Conservation (phyloP, 192 early-diverging fungal genomes). For the Radiomyces spectabilis region DNA sequence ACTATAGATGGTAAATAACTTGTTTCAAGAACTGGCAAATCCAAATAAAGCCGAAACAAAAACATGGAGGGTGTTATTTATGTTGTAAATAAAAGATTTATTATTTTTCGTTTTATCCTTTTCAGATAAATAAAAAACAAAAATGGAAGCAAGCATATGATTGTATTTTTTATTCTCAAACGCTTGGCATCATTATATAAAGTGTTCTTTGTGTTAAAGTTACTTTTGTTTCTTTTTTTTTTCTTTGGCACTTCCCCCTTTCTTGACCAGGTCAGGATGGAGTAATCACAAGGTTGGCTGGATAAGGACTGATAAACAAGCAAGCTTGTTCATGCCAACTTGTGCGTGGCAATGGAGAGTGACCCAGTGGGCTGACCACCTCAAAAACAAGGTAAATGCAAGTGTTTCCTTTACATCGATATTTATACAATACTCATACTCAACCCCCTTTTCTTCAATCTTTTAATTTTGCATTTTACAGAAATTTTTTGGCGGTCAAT, state of each 20-base stretch:
- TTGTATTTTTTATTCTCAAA: too few species aligned
- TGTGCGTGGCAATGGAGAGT: background rate
- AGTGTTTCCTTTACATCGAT: too few species aligned
- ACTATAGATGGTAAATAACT: background rate
- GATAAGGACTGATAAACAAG: background rate
- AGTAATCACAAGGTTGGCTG: background rate
- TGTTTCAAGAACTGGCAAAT: background rate
- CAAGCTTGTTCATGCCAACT: background rate
- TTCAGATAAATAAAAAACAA: background rate
- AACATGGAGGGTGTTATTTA: too few species aligned
- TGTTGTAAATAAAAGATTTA: too few species aligned
- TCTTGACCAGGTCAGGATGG: background rate
- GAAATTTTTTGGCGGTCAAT: background rate
- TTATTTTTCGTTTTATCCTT: background rate
- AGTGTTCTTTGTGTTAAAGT: too few species aligned
- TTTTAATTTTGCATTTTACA: background rate
- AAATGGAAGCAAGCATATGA: too few species aligned
- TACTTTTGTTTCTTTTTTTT: too few species aligned
- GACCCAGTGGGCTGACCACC: too few species aligned
- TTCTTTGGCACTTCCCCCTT: background rate
- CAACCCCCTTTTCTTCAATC: background rate
- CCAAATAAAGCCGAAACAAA: background rate
- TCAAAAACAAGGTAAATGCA: too few species aligned
- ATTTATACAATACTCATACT: background rate
- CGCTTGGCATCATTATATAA: too few species aligned